Evolutionary conservation across 352 stramenopile species (phyloP).

Genomic region (Globisporangium alternatum): DNA sequence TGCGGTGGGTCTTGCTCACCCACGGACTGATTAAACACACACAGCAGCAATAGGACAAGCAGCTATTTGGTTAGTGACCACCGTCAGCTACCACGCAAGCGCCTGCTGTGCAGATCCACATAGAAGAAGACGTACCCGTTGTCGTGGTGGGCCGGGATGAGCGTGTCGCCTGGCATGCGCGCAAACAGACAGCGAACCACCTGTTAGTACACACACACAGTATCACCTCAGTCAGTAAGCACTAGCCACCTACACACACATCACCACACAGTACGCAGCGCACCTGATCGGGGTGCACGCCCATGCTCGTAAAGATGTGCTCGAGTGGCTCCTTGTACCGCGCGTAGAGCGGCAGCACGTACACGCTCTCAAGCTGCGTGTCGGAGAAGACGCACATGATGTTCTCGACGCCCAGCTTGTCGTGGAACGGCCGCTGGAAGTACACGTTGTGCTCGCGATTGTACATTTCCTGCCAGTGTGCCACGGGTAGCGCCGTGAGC

Average conservation of each 20-base stretch:
- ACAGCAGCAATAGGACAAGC: neutral
- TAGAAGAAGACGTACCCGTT: slow-evolving; percentile 59
- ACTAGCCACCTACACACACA: neutral
- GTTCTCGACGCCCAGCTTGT: slow-evolving; percentile 94
- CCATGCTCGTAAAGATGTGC: slow-evolving; percentile 79
- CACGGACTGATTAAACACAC: slow-evolving; percentile 40
- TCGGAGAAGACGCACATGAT: slow-evolving; percentile 96
- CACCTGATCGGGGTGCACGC: slow-evolving; percentile 32
- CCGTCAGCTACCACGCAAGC: neutral
- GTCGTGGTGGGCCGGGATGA: slow-evolving; percentile 95
- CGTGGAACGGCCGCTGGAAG: slow-evolving; percentile 90
- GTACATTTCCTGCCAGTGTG: slow-evolving; percentile 43
- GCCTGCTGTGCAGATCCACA: neutral
- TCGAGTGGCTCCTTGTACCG: slow-evolving; percentile 35
- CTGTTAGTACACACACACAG: slow-evolving; percentile 15
- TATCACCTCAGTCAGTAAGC: neutral
- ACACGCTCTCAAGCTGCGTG: slow-evolving; percentile 92
- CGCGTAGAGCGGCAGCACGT: slow-evolving; percentile 89
- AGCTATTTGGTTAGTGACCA: neutral
- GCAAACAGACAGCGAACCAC: slow-evolving; percentile 93
- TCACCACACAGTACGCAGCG: neutral
- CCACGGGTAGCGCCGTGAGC: slow-evolving; percentile 30
- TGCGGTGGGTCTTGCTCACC: slow-evolving; percentile 91
- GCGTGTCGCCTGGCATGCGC: slow-evolving; percentile 88
- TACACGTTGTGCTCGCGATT: slow-evolving; percentile 75